Evolutionary conservation across 1,284 basidiomycete species (phyloP).

Genomic region (Meripilus lineatus): DNA sequence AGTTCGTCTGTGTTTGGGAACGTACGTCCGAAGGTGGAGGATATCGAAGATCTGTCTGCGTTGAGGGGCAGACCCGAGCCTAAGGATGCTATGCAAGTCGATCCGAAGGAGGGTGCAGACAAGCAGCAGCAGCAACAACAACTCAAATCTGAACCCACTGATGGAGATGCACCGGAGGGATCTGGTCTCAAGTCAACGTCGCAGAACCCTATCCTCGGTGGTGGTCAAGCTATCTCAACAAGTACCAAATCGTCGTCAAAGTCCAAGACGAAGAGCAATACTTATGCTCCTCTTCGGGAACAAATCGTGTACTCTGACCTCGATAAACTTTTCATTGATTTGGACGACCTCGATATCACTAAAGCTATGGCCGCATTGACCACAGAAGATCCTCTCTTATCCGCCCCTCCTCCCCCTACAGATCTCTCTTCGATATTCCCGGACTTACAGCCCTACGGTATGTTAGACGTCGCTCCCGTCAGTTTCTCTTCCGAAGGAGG

Average conservation of each 20-base stretch:
- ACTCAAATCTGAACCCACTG: background rate
- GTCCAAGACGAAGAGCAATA: slow-evolving; percentile 33
- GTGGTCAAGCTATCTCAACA: slow-evolving; percentile 2
- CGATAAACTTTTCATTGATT: slow-evolving; percentile 55
- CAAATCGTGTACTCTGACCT: slow-evolving; percentile 52
- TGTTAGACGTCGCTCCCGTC: slow-evolving; percentile 43
- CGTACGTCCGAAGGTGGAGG: slow-evolving; percentile 57
- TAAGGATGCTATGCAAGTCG: slow-evolving; percentile 33
- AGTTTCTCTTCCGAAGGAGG: slow-evolving; percentile 31
- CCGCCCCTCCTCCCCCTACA: slow-evolving; percentile 32
- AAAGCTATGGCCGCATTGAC: slow-evolving; percentile 35
- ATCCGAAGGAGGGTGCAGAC: slow-evolving; percentile 12
- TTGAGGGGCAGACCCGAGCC: slow-evolving; percentile 25
- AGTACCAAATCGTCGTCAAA: slow-evolving; percentile 30
- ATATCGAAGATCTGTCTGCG: slow-evolving; percentile 52
- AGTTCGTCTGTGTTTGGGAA: no score
- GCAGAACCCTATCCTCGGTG: slow-evolving; percentile 42
- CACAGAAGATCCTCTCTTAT: slow-evolving; percentile 29
- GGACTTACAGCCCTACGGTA: slow-evolving; percentile 50
- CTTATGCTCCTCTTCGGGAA: slow-evolving; percentile 54
- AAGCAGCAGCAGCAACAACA: slow-evolving; percentile 7
- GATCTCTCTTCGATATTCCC: slow-evolving; percentile 60
- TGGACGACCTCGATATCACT: slow-evolving; percentile 33
- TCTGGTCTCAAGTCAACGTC: slow-evolving; percentile 24
- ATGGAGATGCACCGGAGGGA: slow-evolving; percentile 1